phyloP scores from a whole-genome alignment of 192 early-diverging fungal species.

The Paraglomus brasilianum region DNA sequence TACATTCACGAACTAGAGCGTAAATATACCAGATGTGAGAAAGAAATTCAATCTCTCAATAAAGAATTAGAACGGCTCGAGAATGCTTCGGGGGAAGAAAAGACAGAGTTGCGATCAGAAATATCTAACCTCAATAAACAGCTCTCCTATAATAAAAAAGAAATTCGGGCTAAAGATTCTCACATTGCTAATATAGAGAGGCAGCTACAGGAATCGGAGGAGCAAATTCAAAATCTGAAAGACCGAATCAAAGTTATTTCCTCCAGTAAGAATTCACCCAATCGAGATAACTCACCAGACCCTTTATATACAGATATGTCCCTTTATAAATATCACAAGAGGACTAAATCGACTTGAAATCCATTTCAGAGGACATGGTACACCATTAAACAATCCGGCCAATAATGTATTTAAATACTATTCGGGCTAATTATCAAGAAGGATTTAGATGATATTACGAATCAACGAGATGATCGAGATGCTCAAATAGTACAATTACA shows the following conservation, averaged over 20 bases:
- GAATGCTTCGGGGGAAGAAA: constrained; percentile 21
- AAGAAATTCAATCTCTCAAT: constrained; percentile 13
- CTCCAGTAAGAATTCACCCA: background rate
- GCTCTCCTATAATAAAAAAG: background rate
- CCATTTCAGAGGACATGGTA: background rate
- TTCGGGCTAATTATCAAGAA: constrained; percentile 6
- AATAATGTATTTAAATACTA: constrained; percentile 24
- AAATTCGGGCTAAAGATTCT: background rate
- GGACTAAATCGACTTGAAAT: background rate
- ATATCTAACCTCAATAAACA: background rate
- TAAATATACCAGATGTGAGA: constrained; percentile 19
- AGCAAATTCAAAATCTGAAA: constrained; percentile 11
- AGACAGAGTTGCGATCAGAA: constrained; percentile 4
- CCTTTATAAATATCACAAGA: background rate
- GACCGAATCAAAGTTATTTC: constrained; percentile 13
- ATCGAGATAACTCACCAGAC: constrained; percentile 13
- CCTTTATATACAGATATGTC: constrained; percentile 10
- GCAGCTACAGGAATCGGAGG: constrained; percentile 8
- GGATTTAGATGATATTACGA: constrained; percentile 6
- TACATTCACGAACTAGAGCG: background rate
- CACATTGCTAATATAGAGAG: constrained; percentile 13
- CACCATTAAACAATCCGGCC: background rate
- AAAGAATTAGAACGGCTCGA: background rate
- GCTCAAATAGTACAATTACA: no score
- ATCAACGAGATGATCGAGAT: background rate